These are phyloP conservation scores for Gynochthodes officinalis DNA, from an alignment of 257 asterid species.

Conservation along the genomic window DNA sequence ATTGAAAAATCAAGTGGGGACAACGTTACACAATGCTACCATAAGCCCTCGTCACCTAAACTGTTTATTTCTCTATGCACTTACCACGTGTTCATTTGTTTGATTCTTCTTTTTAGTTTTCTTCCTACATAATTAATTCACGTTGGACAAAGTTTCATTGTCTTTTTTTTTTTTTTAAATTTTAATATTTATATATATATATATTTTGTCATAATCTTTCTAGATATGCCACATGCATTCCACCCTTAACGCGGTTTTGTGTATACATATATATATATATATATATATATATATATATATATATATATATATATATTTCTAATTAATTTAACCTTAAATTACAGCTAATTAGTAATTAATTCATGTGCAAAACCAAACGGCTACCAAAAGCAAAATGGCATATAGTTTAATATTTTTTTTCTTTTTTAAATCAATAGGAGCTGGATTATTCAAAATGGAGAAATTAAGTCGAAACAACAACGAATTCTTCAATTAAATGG, in stretches of 20 bases:
- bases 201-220: not conserved
- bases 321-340: not conserved
- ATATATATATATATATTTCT: too few species aligned
- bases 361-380: too few species aligned
- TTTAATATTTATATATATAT: too few species aligned
- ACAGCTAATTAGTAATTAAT: too few species aligned
- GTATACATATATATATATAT: not conserved
- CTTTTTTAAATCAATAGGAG: too few species aligned
- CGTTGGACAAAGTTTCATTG: conserved; percentile 7
- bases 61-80: not conserved
- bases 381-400: too few species aligned
- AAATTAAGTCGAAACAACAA: too few species aligned
- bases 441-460: too few species aligned
- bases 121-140: not conserved
- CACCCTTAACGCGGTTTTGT: conserved; percentile 39
- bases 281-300: too few species aligned
- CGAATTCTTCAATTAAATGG: too few species aligned
- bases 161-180: too few species aligned
- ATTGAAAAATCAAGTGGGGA: conserved; percentile 9
- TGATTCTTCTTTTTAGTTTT: not conserved
- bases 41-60: not conserved
- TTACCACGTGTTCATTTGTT: not conserved
- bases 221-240: conserved; percentile 28
- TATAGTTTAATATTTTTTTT: too few species aligned
- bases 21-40: not conserved